Evolutionary conservation across 441 rosid genomes (phyloP).

Genomic region (Populus hybrid): DNA sequence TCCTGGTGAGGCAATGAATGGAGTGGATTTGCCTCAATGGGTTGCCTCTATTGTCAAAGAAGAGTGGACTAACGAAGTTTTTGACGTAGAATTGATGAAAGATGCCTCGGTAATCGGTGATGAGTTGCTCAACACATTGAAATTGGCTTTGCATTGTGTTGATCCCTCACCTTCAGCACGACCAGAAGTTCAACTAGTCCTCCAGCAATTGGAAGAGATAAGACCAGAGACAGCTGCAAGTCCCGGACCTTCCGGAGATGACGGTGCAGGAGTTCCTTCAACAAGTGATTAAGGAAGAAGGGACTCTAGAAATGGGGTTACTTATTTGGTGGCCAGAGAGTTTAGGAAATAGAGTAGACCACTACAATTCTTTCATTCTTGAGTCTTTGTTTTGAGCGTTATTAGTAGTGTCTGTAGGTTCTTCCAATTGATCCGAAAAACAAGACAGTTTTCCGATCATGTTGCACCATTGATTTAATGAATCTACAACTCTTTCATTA

Average conservation of each 20-base stretch:
- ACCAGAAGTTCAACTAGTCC: slow-evolving; percentile 66
- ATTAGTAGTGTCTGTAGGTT: background rate
- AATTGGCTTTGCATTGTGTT: slow-evolving; percentile 73
- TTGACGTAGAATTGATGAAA: slow-evolving; percentile 73
- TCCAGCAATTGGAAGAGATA: slow-evolving; percentile 68
- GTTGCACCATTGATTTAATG: background rate
- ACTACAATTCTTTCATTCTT: slow-evolving; percentile 37
- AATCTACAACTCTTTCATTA: slow-evolving; percentile 34
- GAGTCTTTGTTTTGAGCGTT: slow-evolving; percentile 10
- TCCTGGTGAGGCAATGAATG: slow-evolving; percentile 69
- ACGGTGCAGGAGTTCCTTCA: slow-evolving; percentile 35
- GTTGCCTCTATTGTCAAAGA: slow-evolving; percentile 83
- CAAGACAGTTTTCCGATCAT: background rate
- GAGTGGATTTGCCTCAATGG: slow-evolving; percentile 85
- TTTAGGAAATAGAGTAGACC: background rate
- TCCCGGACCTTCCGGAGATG: slow-evolving; percentile 38
- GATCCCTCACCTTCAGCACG: slow-evolving; percentile 70
- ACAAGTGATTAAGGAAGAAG: slow-evolving; percentile 29
- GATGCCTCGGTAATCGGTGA: slow-evolving; percentile 68
- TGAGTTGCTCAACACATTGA: slow-evolving; percentile 68
- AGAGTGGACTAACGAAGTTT: slow-evolving; percentile 81
- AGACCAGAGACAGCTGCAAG: slow-evolving; percentile 42
- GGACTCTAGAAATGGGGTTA: background rate
- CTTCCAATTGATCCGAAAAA: background rate
- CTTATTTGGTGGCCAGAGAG: background rate